Evolutionary conservation across 805 yeast species (phyloP).

Genomic region (Aciculoconidium aculeatum): DNA sequence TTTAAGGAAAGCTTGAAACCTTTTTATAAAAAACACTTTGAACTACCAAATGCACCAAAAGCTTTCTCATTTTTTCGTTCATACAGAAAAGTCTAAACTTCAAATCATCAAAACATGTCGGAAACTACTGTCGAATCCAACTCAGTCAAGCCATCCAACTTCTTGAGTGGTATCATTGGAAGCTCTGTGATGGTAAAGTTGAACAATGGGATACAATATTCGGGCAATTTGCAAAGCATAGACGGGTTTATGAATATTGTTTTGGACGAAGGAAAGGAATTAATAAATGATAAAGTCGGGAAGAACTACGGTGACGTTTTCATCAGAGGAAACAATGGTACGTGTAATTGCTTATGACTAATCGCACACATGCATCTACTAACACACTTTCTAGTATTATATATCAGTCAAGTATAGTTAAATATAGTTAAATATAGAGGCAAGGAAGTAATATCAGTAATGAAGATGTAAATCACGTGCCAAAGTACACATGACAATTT

Average conservation of each 20-base stretch:
- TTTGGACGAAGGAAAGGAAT: constrained; percentile 70
- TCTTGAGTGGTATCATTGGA: constrained; percentile 75
- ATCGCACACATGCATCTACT: constrained; percentile 12
- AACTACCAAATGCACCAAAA: no score
- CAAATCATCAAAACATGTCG: constrained; percentile 4
- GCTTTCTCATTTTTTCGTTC: no score
- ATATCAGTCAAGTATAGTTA: constrained; percentile 32
- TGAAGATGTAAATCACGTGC: constrained; percentile 1
- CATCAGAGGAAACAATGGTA: constrained; percentile 81
- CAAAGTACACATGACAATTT: not conserved
- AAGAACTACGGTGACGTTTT: constrained; percentile 71
- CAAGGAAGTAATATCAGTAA: not conserved
- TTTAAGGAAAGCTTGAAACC: no score
- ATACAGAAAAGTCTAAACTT: constrained; percentile 1
- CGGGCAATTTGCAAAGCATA: constrained; percentile 67
- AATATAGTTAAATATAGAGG: constrained; percentile 1
- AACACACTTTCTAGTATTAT: constrained; percentile 31
- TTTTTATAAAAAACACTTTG: no score
- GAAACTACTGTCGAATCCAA: constrained; percentile 8
- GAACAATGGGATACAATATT: constrained; percentile 79
- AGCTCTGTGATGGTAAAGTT: constrained; percentile 76
- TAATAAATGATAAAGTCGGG: constrained; percentile 41
- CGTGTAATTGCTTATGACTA: constrained; percentile 21
- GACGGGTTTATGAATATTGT: constrained; percentile 98
- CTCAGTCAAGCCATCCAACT: constrained; percentile 67